Base-by-base conservation (phyloP, 2,329 filamentous ascomycete species). In the Fusarium goolgardi region DNA sequence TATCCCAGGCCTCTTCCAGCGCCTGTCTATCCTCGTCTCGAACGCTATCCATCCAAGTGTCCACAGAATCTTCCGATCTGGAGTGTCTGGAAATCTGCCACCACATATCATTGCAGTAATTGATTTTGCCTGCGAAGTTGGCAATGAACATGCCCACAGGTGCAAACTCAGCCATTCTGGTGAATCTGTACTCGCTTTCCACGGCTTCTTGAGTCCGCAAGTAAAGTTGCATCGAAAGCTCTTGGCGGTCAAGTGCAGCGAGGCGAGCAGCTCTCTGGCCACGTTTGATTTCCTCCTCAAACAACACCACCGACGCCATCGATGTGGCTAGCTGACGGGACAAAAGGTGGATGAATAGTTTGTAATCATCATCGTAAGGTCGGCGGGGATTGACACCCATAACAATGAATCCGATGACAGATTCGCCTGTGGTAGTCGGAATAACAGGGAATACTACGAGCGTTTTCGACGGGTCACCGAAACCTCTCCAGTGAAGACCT, bases 71-170 rank as follows among this genome's bases (percentile, higher is more conserved):
- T 31, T 85, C 81, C 18, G 85, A 82, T 67, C 86, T 85, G 3
- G 87, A 86, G 55, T 92, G 88, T 34, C 90, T 83, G 0, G 90
- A 90, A 34, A 94, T 91, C 67, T 88, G 83, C 85, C 85, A 89
- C 86, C 87, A 96, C 75, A 91, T 92, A 65, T 94, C 91, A 75
- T 96, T 96, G 75, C 90, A 92, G 75, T 93, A 96, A 12, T 86
- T 91, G 71, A 96, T 91, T 25, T 85, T 81, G 5, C 93, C 92
- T 40, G 83, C 78, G 1, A 86, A 84, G 73, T 93, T 86, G n/a
- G 91, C 91, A 69, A 96, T 94, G 76, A 95, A 95, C 80, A 96
- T 90, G 29, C 92, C 93, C 2, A 94, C 92, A 0, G 92, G 92
- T 0, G 91, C 91, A 67, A 93, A 92, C 74, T 94, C 92, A 4